Evolutionary conservation across 495 filamentous ascomycete species (phyloP).

Genomic region (Cryomyces minteri): DNA sequence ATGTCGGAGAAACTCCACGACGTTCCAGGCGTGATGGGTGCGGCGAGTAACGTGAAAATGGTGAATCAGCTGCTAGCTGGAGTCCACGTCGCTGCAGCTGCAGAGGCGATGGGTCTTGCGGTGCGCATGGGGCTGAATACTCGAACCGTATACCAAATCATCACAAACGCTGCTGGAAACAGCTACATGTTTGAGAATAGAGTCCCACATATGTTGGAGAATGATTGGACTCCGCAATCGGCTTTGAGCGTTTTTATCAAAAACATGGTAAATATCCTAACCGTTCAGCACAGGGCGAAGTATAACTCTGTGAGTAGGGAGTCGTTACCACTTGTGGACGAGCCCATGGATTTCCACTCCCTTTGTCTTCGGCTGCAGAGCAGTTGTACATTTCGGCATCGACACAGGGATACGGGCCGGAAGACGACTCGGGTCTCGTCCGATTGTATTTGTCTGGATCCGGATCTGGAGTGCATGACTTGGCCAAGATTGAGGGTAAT

Average conservation of each 20-base stretch:
- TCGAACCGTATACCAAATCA: slow-evolving; percentile 31
- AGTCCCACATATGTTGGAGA: slow-evolving; percentile 45
- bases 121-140: slow-evolving; percentile 48
- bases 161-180: slow-evolving; percentile 39
- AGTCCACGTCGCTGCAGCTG: slow-evolving; percentile 52
- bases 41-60: slow-evolving; percentile 75
- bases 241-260: slow-evolving; percentile 64
- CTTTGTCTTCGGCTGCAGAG: slow-evolving; percentile 50
- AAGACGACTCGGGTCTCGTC: slow-evolving; percentile 53
- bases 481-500: background rate
- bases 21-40: slow-evolving; percentile 53
- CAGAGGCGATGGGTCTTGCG: slow-evolving; percentile 59
- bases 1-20: slow-evolving; percentile 56
- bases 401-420: slow-evolving; percentile 38
- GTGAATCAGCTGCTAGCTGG: slow-evolving; percentile 67
- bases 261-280: no score
- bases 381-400: slow-evolving; percentile 47
- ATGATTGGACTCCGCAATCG: slow-evolving; percentile 44
- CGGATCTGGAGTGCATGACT: background rate
- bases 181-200: slow-evolving; percentile 77
- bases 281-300: no score
- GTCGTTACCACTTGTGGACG: slow-evolving; percentile 59
- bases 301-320: no score
- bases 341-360: slow-evolving; percentile 38
- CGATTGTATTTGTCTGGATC: slow-evolving; percentile 32